Evolutionary conservation across 148 eudicot species (phyloP).

Genomic region (Nepenthes gracilis): DNA sequence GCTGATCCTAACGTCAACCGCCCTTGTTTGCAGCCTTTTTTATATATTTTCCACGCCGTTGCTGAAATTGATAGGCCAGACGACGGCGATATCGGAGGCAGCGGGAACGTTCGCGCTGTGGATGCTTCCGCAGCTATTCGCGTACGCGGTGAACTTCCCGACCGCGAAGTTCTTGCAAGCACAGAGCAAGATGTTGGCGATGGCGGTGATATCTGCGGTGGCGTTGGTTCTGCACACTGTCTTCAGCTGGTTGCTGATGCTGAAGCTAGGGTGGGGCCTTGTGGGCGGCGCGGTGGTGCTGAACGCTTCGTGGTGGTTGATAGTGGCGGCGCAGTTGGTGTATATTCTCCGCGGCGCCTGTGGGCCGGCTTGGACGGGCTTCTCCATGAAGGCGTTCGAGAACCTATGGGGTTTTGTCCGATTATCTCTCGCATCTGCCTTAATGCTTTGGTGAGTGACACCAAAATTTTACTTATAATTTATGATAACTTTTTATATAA

Average conservation of each 20-base stretch:
- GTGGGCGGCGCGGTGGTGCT: constrained; percentile 46
- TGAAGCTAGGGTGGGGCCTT: constrained; percentile 35
- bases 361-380: constrained; percentile 47
- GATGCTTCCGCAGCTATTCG: constrained; percentile 63
- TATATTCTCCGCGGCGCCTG: constrained; percentile 36
- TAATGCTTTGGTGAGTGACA: constrained; percentile 46
- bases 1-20: constrained; percentile 33
- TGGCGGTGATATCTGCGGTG: constrained; percentile 32
- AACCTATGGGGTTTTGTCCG: constrained; percentile 40
- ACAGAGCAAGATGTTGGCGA: constrained; percentile 50
- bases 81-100: constrained; percentile 21
- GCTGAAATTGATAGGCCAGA: constrained; percentile 31
- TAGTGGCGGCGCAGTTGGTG: constrained; percentile 37
- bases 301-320: constrained; percentile 57
- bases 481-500: background rate
- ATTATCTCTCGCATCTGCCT: constrained; percentile 51
- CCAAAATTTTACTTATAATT: background rate
- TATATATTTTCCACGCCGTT: constrained; percentile 33
- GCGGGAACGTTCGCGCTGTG: constrained; percentile 29
- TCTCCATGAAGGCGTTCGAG: constrained; percentile 36
- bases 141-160: constrained; percentile 46
- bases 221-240: constrained; percentile 26
- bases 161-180: constrained; percentile 47
- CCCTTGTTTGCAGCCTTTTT: constrained; percentile 7
- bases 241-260: constrained; percentile 46